These are phyloP conservation scores for Polytrichum commune DNA, from an alignment of 225 moss, liverwort and hornwort species.

Conservation along the genomic window DNA sequence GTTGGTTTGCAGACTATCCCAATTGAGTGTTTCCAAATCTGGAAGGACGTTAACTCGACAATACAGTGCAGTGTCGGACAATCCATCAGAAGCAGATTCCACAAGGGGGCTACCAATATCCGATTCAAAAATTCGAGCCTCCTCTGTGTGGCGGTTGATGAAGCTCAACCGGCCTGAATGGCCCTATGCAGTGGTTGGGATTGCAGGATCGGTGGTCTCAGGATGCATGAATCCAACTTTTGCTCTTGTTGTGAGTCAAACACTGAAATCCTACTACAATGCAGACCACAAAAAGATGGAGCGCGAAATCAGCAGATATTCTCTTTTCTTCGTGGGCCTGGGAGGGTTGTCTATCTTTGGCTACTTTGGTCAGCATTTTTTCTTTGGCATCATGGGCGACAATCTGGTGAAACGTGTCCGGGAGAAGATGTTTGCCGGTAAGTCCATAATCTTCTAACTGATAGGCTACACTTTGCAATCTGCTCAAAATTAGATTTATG, in stretches of 20 bases:
- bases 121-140: not conserved
- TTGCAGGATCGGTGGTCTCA: conserved; percentile 22
- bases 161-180: conserved; percentile 26
- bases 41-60: conserved; percentile 13
- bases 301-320: conserved; percentile 14
- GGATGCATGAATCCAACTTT: conserved; percentile 23
- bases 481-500: too few species aligned
- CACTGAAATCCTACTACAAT: conserved; percentile 23
- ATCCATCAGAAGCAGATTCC: not conserved
- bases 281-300: conserved; percentile 22
- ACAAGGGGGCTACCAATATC: not conserved
- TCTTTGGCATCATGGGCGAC: conserved; percentile 30
- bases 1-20: conserved; percentile 1
- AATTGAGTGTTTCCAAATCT: conserved; percentile 4
- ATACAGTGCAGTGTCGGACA: conserved; percentile 12
- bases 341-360: conserved; percentile 18
- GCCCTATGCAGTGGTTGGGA: conserved; percentile 21
- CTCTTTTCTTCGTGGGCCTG: conserved; percentile 21
- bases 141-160: conserved; percentile 21
- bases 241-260: conserved; percentile 29
- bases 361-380: conserved; percentile 28
- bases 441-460: not conserved
- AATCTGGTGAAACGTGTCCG: conserved; percentile 26
- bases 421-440: conserved; percentile 34
- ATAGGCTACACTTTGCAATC: too few species aligned